Evolutionary conservation across 257 asterid genomes (phyloP).

Genomic region (Gardenia jasminoides): DNA sequence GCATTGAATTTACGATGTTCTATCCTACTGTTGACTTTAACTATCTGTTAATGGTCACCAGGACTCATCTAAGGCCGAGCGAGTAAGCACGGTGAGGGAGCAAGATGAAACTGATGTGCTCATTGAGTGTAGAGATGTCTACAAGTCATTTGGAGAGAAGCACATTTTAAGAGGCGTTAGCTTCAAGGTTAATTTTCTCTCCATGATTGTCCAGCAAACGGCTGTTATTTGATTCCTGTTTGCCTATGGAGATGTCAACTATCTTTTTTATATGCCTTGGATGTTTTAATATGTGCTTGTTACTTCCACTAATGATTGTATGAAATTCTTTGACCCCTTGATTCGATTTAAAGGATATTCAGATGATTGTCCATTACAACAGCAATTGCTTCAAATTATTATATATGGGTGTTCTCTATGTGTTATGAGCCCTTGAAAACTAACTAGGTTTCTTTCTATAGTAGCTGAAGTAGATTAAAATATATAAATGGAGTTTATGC

Average conservation of each 20-base stretch:
- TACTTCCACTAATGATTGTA: neutral
- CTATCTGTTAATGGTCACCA: conserved; percentile 24
- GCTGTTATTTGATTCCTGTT: neutral
- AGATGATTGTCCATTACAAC: neutral
- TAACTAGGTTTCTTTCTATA: neutral
- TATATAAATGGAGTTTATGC: neutral
- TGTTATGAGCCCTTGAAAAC: neutral
- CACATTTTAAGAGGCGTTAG: conserved; percentile 92
- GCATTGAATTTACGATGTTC: neutral
- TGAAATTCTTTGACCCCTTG: neutral
- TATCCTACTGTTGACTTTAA: conserved; percentile 15
- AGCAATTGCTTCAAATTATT: neutral
- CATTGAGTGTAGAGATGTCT: conserved; percentile 84
- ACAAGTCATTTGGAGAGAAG: conserved; percentile 94
- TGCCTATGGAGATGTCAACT: too few relatives aligned
- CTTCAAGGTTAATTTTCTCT: conserved; percentile 74
- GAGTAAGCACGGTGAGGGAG: conserved; percentile 33
- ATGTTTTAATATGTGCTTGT: neutral
- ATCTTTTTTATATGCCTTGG: neutral
- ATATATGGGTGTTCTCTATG: neutral
- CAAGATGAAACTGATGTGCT: conserved; percentile 74
- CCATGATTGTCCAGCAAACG: neutral
- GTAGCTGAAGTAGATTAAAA: neutral
- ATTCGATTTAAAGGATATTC: neutral
- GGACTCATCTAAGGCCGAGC: conserved; percentile 49